These are phyloP conservation scores for Flaveria ramosissima DNA, from an alignment of 129 eudicot genomes.

Conservation along the genomic window DNA sequence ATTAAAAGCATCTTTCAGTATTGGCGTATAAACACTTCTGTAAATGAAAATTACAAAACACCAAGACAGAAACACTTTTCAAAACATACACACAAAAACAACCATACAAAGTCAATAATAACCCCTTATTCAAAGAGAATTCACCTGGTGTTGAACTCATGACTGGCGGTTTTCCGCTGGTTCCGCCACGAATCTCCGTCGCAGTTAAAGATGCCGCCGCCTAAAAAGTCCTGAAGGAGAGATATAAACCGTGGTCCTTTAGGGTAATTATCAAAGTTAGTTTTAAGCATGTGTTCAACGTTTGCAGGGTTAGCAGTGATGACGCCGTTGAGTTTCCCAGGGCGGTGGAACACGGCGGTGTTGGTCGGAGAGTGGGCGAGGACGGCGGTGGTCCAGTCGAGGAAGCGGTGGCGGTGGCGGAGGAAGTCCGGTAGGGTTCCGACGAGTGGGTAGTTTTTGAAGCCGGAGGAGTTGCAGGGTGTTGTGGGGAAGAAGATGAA, in stretches of 20 bases:
- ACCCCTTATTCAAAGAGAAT: no score
- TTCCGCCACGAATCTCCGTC: conserved; percentile 65
- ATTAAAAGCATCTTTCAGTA: no score
- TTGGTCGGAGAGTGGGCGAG: conserved; percentile 60
- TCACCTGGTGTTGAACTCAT: conserved; percentile 57
- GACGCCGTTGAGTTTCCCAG: conserved; percentile 62
- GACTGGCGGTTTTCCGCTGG: conserved; percentile 79
- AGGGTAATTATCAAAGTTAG: conserved; percentile 70
- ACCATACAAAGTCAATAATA: no score
- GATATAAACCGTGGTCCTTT: conserved; percentile 63
- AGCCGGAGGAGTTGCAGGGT: conserved; percentile 35
- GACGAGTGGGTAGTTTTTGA: conserved; percentile 58
- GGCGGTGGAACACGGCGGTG: conserved; percentile 72
- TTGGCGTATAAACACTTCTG: no score
- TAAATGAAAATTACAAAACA: no score
- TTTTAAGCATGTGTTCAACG: conserved; percentile 71
- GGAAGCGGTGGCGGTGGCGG: conserved; percentile 78
- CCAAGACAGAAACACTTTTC: no score
- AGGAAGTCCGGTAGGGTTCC: conserved; percentile 74
- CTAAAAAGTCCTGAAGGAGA: conserved; percentile 69
- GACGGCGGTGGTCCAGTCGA: conserved; percentile 73
- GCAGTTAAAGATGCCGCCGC: conserved; percentile 74
- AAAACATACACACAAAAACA: no score
- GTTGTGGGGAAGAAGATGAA: conserved; percentile 22
- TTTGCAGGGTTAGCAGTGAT: conserved; percentile 69